Percentiles rank a stretch among this genome's conserved stretches.
phyloP scores from a whole-genome alignment of 2,329 filamentous ascomycete genomes.

The Fusarium sp. region DNA sequence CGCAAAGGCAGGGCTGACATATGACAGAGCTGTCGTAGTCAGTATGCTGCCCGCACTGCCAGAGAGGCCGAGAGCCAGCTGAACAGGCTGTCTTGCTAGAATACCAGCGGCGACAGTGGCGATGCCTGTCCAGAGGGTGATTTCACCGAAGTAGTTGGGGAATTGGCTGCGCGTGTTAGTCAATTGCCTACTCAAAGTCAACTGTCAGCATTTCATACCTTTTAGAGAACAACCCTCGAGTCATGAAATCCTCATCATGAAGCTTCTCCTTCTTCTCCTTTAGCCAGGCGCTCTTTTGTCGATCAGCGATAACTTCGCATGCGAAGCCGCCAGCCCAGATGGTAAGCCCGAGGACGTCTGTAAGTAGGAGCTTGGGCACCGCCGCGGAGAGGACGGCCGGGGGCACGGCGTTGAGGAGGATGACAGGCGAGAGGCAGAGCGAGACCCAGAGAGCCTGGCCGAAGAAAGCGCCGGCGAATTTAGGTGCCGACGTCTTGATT shows the following conservation, averaged over 20 bases:
- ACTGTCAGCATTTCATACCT: slow-evolving; percentile 50
- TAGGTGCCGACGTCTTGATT: slow-evolving; percentile 51
- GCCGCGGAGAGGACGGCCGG: slow-evolving; percentile 60
- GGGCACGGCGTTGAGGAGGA: slow-evolving; percentile 73
- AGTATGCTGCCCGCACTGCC: slow-evolving; percentile 50
- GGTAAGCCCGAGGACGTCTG: slow-evolving; percentile 68
- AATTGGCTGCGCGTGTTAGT: slow-evolving; percentile 57
- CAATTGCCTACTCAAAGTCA: not conserved
- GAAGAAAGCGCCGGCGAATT: slow-evolving; percentile 54
- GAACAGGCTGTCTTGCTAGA: slow-evolving; percentile 65
- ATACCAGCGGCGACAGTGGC: slow-evolving; percentile 69
- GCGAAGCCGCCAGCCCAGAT: slow-evolving; percentile 70
- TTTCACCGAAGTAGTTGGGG: slow-evolving; percentile 81
- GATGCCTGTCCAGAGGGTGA: slow-evolving; percentile 76
- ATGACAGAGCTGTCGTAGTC: slow-evolving; percentile 58
- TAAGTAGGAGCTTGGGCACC: slow-evolving; percentile 53
- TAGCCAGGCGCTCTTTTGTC: slow-evolving; percentile 73
- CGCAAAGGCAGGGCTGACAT: slow-evolving; percentile 72
- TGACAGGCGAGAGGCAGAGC: slow-evolving; percentile 73
- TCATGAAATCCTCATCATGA: slow-evolving; percentile 76
- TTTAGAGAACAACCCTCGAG: slow-evolving; percentile 70
- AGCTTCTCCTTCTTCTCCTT: slow-evolving; percentile 71
- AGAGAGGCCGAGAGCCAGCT: slow-evolving; percentile 67
- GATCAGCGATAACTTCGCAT: slow-evolving; percentile 72
- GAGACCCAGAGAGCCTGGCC: slow-evolving; percentile 77